Evolutionary conservation across 176 grass and related monocot species (phyloP), one percentile per base, ranked within the genome.

Genomic region (Oryza glumipatula): DNA sequence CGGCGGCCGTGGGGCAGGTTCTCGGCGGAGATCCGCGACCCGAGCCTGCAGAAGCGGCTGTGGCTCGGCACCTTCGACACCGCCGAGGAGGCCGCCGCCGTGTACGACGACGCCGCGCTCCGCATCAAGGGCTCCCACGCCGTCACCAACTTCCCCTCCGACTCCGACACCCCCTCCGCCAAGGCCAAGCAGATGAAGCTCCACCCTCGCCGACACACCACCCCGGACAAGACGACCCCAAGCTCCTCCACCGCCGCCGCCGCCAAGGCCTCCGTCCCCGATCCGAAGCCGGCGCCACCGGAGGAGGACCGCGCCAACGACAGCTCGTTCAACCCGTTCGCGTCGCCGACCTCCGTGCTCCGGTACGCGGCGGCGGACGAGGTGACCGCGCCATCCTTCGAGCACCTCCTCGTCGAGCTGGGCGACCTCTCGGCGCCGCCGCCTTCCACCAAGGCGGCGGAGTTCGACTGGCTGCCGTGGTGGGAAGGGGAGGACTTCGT

Each of bases 31-130:
- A 94, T 94, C 80, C 92, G 92, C 48, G 92, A 91, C 76, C 86
- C 89, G 19, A 17, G 26, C 46, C 89, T 68, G 72, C 46, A 72
- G 17, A 90, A 90, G 77, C 77, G 96, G 7, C 91, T 94, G n/a
- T 98, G 96, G 93, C 96, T 98, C 38, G 96, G 96, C 68, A 98
- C 96, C 1, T 98, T 98, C 80, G 89, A 98, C 89, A 92, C 89
- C 77, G 96, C 96, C 86, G 89, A 94, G 93, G 90, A 92, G 64
- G 93, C 93, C 12, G 93, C 93, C 68, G 89, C 84, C 15, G 92
- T 84, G 5, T 94, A 94, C 73, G 89, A 94, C 81, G 44, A 76
- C 68, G 89, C 86, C n/a, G 92, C 89, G 48, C 32, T 94, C 12
- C 81, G 80, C 32, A 77, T 94, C 49, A 91, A 89, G 80, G 86